Conservation (phyloP, 176 grass and related monocot species). For the Miscanthus lutarioriparius region DNA sequence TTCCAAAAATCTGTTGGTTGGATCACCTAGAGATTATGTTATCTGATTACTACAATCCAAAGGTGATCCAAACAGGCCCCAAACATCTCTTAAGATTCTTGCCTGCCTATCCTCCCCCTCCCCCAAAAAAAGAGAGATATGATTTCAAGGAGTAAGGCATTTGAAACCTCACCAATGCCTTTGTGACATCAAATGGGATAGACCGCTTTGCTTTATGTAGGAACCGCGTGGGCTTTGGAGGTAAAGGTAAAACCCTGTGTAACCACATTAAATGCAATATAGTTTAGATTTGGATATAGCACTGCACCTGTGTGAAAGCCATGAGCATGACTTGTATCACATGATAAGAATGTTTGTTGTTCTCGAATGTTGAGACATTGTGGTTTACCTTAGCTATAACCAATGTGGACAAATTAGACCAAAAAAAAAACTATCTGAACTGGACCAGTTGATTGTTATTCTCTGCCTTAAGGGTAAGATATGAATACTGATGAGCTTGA, state of each 20-base stretch:
- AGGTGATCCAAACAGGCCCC: not conserved
- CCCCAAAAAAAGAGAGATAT: not conserved
- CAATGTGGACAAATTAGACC: constrained; percentile 17
- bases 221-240: constrained; percentile 45
- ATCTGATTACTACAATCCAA: not conserved
- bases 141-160: constrained; percentile 17
- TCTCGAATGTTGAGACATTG: not conserved
- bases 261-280: constrained; percentile 21
- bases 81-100: constrained; percentile 20
- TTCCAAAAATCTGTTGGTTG: not conserved
- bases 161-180: constrained; percentile 56
- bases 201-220: constrained; percentile 35
- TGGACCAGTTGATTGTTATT: constrained; percentile 5
- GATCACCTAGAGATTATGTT: not conserved
- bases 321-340: constrained; percentile 2
- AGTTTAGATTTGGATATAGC: constrained; percentile 21
- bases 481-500: not conserved
- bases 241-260: constrained; percentile 59
- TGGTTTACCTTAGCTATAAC: constrained; percentile 6
- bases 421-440: not conserved
- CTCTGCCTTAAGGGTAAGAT: constrained; percentile 11
- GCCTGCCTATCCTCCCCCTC: not conserved
- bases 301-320: constrained; percentile 1
- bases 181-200: constrained; percentile 52
- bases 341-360: constrained; percentile 3